Conservation (phyloP, 495 filamentous ascomycete genomes). For the Acidomyces sp. region DNA sequence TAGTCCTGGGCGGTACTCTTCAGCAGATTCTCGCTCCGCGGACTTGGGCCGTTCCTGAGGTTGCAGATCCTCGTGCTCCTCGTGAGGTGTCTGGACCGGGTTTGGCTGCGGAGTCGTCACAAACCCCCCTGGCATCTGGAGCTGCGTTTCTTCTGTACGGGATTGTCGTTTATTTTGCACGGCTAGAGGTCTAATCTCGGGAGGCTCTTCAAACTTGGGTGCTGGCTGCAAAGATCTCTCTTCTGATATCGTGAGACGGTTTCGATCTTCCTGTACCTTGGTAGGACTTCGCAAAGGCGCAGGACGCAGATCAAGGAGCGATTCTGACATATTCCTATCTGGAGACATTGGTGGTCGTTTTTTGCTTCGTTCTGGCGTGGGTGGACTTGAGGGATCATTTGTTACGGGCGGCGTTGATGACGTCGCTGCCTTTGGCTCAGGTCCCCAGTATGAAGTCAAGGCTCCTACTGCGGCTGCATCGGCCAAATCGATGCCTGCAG, state of each 20-base stretch:
- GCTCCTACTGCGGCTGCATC: slow-evolving; percentile 12
- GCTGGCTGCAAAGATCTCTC: neutral
- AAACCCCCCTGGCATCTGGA: slow-evolving; percentile 7
- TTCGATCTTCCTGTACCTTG: too few species aligned
- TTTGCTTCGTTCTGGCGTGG: slow-evolving; percentile 7
- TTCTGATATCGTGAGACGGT: too few species aligned
- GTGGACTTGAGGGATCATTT: slow-evolving; percentile 1
- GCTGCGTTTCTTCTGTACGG: neutral
- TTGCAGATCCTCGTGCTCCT: neutral
- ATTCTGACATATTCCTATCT: neutral
- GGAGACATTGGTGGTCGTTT: neutral
- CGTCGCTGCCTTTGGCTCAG: slow-evolving; percentile 2
- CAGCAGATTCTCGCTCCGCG: slow-evolving; percentile 34
- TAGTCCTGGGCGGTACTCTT: slow-evolving; percentile 57
- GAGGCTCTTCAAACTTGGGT: slow-evolving; percentile 2
- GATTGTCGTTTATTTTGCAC: slow-evolving; percentile 3
- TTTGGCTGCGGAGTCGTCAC: slow-evolving; percentile 1
- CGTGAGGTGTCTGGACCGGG: slow-evolving; percentile 1
- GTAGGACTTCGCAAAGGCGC: slow-evolving; percentile 4
- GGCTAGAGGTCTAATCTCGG: slow-evolving; percentile 10
- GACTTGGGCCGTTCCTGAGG: neutral
- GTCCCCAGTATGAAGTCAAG: slow-evolving; percentile 9
- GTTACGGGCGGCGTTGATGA: neutral
- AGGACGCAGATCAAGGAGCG: neutral
- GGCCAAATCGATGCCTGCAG: slow-evolving; percentile 8